Evolutionary conservation across 2,329 filamentous ascomycete species (phyloP).

Genomic region (Neofusicoccum sp.): DNA sequence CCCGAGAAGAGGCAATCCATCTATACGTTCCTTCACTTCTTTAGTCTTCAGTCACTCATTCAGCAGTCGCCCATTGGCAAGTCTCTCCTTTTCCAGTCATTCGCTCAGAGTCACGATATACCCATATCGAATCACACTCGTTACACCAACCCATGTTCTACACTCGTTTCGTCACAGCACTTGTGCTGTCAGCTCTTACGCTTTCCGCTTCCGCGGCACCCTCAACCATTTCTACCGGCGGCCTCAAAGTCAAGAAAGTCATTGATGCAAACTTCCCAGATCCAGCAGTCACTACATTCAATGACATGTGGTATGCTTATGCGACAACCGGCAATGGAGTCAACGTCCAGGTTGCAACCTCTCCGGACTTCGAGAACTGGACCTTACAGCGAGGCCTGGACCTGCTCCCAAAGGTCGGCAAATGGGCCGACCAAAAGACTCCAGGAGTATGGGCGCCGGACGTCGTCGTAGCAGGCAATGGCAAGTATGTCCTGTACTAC

Average conservation of each 20-base stretch:
- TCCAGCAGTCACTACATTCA: constrained; percentile 35
- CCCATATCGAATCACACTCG: not conserved
- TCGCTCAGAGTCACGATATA: not conserved
- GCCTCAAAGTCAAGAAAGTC: not conserved
- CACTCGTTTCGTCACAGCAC: not conserved
- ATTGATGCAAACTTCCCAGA: constrained; percentile 35
- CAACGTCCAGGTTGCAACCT: constrained; percentile 42
- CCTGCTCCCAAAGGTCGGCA: constrained; percentile 32
- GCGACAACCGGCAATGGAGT: constrained; percentile 30
- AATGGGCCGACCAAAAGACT: constrained; percentile 28
- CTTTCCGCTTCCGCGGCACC: not conserved
- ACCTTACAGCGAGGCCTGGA: constrained; percentile 29
- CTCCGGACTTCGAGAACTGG: constrained; percentile 38
- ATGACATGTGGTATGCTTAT: constrained; percentile 42
- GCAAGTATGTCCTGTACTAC: constrained; percentile 65
- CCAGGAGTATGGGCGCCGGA: constrained; percentile 40
- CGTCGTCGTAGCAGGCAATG: constrained; percentile 36
- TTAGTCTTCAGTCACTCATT: not conserved
- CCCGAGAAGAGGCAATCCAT: too few species aligned
- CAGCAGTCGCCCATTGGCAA: not conserved
- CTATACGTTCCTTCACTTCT: too few species aligned
- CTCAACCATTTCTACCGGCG: not conserved
- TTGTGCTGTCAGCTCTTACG: not conserved
- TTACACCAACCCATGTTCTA: not conserved
- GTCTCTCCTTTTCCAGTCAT: not conserved